Evolutionary conservation across 352 stramenopile genomes (phyloP).

Genomic region (Phytopythium aichiense): DNA sequence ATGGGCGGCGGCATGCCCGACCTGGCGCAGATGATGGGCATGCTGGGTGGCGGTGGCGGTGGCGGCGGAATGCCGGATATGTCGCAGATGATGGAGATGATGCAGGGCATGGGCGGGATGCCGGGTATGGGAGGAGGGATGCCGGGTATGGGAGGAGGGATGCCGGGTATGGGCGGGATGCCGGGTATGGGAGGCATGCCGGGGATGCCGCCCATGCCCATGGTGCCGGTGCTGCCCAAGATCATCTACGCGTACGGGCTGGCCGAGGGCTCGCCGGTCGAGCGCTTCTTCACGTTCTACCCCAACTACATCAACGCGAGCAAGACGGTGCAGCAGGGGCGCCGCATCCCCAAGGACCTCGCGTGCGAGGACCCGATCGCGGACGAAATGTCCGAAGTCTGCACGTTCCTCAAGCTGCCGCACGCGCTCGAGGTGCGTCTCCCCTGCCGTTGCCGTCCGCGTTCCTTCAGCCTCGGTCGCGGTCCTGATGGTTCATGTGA

Average conservation of each 20-base stretch:
- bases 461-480: background rate
- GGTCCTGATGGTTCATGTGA: background rate
- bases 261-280: conserved; percentile 44
- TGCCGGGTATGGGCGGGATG: conserved; percentile 28
- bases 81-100: conserved; percentile 43
- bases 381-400: conserved; percentile 84
- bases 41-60: conserved; percentile 41
- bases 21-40: conserved; percentile 37
- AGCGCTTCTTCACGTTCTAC: conserved; percentile 76
- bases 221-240: conserved; percentile 53
- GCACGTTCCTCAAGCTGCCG: conserved; percentile 72
- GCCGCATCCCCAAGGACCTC: conserved; percentile 59
- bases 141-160: conserved; percentile 29
- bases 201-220: conserved; percentile 44
- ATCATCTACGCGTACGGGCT: conserved; percentile 67
- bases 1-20: conserved; percentile 23
- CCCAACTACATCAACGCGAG: conserved; percentile 83
- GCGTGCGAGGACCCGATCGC: conserved; percentile 69
- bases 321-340: conserved; percentile 81
- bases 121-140: conserved; percentile 33
- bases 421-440: conserved; percentile 67
- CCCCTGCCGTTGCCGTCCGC: too few species aligned
- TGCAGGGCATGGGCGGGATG: conserved; percentile 47
- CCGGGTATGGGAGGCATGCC: conserved; percentile 42
- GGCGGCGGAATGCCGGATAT: conserved; percentile 51